phyloP scores from a whole-genome alignment of 148 eudicot species.

The Fagopyrum esculentum region DNA sequence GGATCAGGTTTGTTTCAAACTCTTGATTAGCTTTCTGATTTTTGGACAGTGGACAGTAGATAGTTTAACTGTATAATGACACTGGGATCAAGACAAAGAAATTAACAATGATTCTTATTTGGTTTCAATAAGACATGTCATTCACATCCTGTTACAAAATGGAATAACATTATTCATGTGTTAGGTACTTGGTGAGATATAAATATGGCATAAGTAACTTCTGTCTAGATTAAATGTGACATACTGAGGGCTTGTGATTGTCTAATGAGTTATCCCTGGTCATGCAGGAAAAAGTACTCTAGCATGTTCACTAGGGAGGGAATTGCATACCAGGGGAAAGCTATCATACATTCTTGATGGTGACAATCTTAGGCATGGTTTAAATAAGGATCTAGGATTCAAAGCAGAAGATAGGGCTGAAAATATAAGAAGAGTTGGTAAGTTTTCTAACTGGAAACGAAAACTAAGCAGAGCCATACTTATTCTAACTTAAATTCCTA shows the following conservation, averaged over 20 bases:
- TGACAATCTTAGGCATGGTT: conserved; percentile 87
- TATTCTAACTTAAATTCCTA: background rate
- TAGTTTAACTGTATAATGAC: background rate
- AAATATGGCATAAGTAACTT: background rate
- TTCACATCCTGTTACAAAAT: background rate
- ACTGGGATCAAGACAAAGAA: background rate
- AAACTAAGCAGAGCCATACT: background rate
- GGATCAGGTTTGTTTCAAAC: conserved; percentile 59
- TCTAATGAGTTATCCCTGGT: background rate
- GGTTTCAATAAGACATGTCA: background rate
- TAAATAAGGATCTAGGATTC: conserved; percentile 83
- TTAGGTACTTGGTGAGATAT: background rate
- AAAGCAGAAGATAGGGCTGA: conserved; percentile 74
- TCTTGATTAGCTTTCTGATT: background rate
- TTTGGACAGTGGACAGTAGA: background rate
- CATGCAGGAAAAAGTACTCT: conserved; percentile 85
- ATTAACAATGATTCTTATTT: background rate
- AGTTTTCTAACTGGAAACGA: conserved; percentile 22
- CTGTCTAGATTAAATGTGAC: background rate
- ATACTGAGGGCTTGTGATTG: background rate
- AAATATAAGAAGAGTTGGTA: conserved; percentile 93
- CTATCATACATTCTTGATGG: conserved; percentile 89
- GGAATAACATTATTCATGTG: background rate
- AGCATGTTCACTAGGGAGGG: conserved; percentile 72
- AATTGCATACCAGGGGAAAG: conserved; percentile 73